Evolutionary conservation across 805 yeast species (phyloP), one percentile per base, ranked within the genome.

Genomic region (Maudiozyma pseudohumilis): DNA sequence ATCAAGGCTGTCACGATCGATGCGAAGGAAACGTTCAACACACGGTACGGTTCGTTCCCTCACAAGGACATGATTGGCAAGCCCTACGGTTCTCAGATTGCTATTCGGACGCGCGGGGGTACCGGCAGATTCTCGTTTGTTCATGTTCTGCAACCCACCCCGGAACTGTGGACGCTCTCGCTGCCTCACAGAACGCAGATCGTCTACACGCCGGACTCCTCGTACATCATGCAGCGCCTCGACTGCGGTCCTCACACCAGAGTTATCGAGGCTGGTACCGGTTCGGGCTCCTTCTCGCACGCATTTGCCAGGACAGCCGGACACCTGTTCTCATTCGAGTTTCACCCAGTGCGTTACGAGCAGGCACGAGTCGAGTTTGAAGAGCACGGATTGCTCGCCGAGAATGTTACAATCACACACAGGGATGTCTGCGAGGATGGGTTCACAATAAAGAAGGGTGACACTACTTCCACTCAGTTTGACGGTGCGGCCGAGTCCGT

Each of bases 201-300:
- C 46, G 97, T 92, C 1, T 92, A 92, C 56, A 83, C 96, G 0
- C 95, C 95, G 8, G 99, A 92, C 58, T 82, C 96, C 2, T 75
- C 94, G 21, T 92, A 85, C 52, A 87, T 92, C 38, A 73, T 84
- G 44, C 95, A 89, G 56, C 65, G 95, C 50, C 64, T 92, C 44
- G 71, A 75, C 32, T 77, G 92, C 38, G 66, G 74, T 15, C 75
- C 84, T 11, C 88, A 89, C 1, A 71, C 86, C 1, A 64, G 75
- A 41, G 94, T 92, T 10, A 80, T 92, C 33, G 99, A 92, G 63
- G 95, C 97, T 0, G 99, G 99, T 26, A 92, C 99, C 0, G 99
- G 98, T 0, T 83, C 95, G 6, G 99, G 94, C 0, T 86, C 96
- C 1, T 85, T 92, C 53, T 82, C 95, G 3, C 99, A 92, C 61